Base-by-base conservation (phyloP, 2,329 filamentous ascomycete genomes). In the Phaeomoniella chlamydospora region DNA sequence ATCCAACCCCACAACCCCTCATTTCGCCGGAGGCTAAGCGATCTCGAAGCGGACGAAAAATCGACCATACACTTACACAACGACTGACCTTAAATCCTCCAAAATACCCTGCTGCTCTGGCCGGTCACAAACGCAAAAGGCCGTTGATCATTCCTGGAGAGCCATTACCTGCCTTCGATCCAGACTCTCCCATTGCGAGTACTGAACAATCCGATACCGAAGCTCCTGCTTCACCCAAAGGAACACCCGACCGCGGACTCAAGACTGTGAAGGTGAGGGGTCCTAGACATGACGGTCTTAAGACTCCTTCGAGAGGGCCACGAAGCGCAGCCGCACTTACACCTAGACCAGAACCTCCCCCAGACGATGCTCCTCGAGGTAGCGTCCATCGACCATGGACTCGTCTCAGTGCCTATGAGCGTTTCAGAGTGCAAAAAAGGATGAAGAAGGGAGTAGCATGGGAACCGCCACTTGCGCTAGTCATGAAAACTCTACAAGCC, bases 401-500 rank as follows among this genome's bases (percentile, higher is more conserved):
- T 46, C 70, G 72, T 39, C 56, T 79, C 42, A 78, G 74, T 2
- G 74, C 77, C 44, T 79, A 68, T 58, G 74, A 79, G 48, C 75
- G 79, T 72, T 74, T 73, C 4, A 72, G 70, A 35, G 54, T 79
- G 15, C 65, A 74, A 36, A 78, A 78, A 53, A 68, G 72, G 44
- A 79, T 79, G 74, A 79, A 79, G 59, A 79, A 79, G 60, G 79
- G 79, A 42, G 72, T 73, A 4, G 67, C 75, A n/a, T 79, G 74
- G 74, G 68, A 72, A 31, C 74, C 74, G 1, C 77, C 72, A 43
- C 70, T 74, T 41, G 72, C 75, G 9, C 79, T 79, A 74, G 74
- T 78, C 33, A 64, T 71, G 38, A 68, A 74, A 18, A 72, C 78
- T 52, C 61, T 79, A n/a, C 67, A 71, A 32, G 61, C 67, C 34